Evolutionary conservation across 768 basidiomycete genomes (phyloP).

Genomic region (Lentinula guzmanii): DNA sequence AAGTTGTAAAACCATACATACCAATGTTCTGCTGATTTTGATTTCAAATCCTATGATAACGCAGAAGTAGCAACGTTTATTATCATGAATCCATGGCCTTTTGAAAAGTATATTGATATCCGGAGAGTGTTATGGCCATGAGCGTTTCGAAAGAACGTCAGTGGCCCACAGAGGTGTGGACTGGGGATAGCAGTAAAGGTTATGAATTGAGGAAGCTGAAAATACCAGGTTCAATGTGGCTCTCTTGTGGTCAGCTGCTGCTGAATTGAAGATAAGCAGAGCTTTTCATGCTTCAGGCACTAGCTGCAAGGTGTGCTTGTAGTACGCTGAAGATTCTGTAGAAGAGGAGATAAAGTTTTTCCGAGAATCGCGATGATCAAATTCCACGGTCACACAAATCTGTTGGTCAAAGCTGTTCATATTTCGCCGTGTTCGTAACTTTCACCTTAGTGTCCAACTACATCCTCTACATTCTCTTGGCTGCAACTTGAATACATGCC

Average conservation of each 20-base stretch:
- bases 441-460: not conserved
- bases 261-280: not conserved
- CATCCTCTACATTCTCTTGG: too few relatives aligned
- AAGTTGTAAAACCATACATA: too few relatives aligned
- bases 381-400: not conserved
- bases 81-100: too few relatives aligned
- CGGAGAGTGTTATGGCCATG: not conserved
- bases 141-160: too few relatives aligned
- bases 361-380: not conserved
- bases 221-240: not conserved
- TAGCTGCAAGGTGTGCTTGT: not conserved
- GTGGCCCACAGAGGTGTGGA: too few relatives aligned
- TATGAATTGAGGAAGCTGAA: not conserved
- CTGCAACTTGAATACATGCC: constrained; percentile 36
- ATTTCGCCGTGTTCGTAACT: not conserved
- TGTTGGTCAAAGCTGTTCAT: not conserved
- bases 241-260: not conserved
- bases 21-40: not conserved
- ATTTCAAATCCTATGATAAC: not conserved
- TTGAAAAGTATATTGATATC: not conserved
- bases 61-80: too few relatives aligned
- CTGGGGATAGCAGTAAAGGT: too few relatives aligned
- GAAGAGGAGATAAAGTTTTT: not conserved
- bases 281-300: not conserved
- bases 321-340: too few relatives aligned